Conservation (phyloP, 2,329 filamentous ascomycete species). For the Eutypa lata region DNA sequence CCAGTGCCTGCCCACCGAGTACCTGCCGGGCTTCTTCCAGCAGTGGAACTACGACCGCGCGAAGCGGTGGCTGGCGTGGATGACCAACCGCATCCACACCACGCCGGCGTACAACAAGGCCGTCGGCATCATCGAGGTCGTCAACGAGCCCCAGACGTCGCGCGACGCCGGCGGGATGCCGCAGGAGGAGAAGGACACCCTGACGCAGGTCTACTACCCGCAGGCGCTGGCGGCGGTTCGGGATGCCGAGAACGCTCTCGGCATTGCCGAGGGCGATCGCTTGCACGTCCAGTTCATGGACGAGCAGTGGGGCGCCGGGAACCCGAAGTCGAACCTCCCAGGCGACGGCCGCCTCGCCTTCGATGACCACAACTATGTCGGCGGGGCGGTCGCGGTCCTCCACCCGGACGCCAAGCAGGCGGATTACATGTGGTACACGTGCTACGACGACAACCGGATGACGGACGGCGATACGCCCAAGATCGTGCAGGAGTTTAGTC, state of each 20-base stretch:
- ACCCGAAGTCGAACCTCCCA: conserved; percentile 37
- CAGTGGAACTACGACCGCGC: conserved; percentile 45
- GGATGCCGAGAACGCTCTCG: conserved; percentile 34
- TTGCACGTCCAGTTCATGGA: conserved; percentile 40
- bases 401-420: conserved; percentile 32
- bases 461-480: conserved; percentile 30
- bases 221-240: conserved; percentile 39
- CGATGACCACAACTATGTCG: conserved; percentile 48
- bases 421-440: conserved; percentile 36
- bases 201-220: conserved; percentile 39
- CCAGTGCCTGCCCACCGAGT: conserved; percentile 7
- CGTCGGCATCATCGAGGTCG: conserved; percentile 45
- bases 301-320: conserved; percentile 42
- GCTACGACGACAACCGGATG: conserved; percentile 35
- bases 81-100: conserved; percentile 39
- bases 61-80: conserved; percentile 40
- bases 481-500: conserved; percentile 46
- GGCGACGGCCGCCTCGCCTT: conserved; percentile 37
- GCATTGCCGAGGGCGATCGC: conserved; percentile 30
- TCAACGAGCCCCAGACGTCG: conserved; percentile 43
- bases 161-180: conserved; percentile 6
- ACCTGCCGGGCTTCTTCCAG: conserved; percentile 41
- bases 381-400: conserved; percentile 31
- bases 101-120: conserved; percentile 35
- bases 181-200: conserved; percentile 13